Conservation (phyloP, 2,329 filamentous ascomycete genomes). For the Botryosphaeria agaves region DNA sequence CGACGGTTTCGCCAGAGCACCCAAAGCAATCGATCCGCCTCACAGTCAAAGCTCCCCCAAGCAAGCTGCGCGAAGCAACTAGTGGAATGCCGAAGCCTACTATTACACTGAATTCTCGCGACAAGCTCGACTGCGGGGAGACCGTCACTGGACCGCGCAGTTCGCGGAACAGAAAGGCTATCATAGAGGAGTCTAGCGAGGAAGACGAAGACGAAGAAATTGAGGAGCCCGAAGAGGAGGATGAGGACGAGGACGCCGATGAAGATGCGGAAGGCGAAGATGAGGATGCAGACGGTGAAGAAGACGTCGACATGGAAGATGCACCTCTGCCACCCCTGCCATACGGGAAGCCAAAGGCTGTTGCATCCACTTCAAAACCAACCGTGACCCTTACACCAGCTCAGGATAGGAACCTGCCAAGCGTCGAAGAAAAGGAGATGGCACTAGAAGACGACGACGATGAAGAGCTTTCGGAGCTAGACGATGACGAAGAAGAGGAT, state of each 20-base stretch:
- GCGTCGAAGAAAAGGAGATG: slow-evolving; percentile 33
- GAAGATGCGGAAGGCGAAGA: slow-evolving; percentile 16
- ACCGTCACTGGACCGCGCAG: slow-evolving; percentile 19
- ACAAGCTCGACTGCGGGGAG: slow-evolving; percentile 7
- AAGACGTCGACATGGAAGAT: slow-evolving; percentile 7
- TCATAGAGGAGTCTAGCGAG: slow-evolving; percentile 21
- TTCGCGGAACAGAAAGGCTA: slow-evolving; percentile 19
- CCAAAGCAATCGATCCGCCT: slow-evolving; percentile 27
- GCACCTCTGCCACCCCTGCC: not conserved
- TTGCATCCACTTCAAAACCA: slow-evolving; percentile 8
- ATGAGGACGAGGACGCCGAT: slow-evolving; percentile 17
- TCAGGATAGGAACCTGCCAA: slow-evolving; percentile 10
- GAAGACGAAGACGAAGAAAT: slow-evolving; percentile 19
- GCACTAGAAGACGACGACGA: slow-evolving; percentile 13
- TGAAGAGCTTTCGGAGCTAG: slow-evolving; percentile 7
- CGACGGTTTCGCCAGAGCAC: slow-evolving; percentile 19
- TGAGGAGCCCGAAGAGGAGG: slow-evolving; percentile 14
- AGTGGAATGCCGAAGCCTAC: slow-evolving; percentile 8
- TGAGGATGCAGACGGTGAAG: slow-evolving; percentile 5
- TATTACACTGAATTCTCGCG: slow-evolving; percentile 15
- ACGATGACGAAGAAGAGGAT: slow-evolving; percentile 21
- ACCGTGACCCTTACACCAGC: slow-evolving; percentile 14
- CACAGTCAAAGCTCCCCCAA: slow-evolving; percentile 31
- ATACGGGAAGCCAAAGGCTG: not conserved
- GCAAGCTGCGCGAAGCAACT: slow-evolving; percentile 30